Evolutionary conservation across 768 basidiomycete species (phyloP).

Genomic region (Lenzites betulinus): DNA sequence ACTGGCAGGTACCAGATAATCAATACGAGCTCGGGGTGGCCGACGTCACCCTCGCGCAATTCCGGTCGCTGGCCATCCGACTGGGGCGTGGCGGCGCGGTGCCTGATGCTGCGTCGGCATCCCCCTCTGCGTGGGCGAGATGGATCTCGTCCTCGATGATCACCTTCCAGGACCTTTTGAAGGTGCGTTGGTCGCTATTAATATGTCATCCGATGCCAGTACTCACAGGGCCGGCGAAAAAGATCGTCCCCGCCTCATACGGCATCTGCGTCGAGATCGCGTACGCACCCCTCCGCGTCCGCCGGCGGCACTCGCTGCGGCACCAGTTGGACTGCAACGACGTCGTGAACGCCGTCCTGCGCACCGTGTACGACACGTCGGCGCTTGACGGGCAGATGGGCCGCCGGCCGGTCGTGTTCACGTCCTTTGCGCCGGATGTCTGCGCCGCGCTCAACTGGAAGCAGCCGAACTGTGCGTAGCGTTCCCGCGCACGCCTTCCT

Average conservation of each 20-base stretch:
- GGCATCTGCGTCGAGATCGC: constrained; percentile 86
- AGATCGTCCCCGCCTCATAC: constrained; percentile 52
- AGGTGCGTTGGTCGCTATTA: constrained; percentile 49
- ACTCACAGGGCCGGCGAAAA: neutral
- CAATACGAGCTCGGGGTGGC: constrained; percentile 78
- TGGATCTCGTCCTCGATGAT: constrained; percentile 58
- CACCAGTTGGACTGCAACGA: constrained; percentile 71
- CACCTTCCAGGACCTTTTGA: constrained; percentile 73
- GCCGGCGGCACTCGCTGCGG: constrained; percentile 45
- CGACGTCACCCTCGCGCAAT: constrained; percentile 84
- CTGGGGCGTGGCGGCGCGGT: constrained; percentile 44
- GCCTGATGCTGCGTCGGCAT: constrained; percentile 19
- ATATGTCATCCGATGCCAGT: constrained; percentile 8
- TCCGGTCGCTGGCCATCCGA: constrained; percentile 61
- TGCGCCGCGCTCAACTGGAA: constrained; percentile 97
- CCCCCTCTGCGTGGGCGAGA: constrained; percentile 48
- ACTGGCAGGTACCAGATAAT: constrained; percentile 73
- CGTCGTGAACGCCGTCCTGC: constrained; percentile 83
- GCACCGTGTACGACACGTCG: constrained; percentile 75
- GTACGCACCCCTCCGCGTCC: constrained; percentile 60
- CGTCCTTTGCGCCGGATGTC: constrained; percentile 87
- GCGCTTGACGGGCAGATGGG: constrained; percentile 49
- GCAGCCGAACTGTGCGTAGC: constrained; percentile 89
- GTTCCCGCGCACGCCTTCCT: neutral
- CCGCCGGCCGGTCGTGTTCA: constrained; percentile 85